These are phyloP conservation scores for Mortierella sp. DNA, from an alignment of 371 early-diverging fungal genomes.

Conservation along the genomic window DNA sequence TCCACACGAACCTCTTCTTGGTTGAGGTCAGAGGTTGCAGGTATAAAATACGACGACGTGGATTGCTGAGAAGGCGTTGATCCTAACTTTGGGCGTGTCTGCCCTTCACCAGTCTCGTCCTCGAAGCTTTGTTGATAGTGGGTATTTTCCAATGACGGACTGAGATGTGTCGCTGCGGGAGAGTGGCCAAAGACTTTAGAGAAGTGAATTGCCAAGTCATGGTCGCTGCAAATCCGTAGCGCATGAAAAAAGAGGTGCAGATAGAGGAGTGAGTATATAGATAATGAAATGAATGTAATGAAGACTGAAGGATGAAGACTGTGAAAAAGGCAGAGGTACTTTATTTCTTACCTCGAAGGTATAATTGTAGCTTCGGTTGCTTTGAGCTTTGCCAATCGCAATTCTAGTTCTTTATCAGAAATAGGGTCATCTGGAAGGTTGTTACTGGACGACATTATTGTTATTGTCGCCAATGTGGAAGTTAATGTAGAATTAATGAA, in stretches of 20 bases:
- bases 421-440: background rate
- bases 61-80: conserved; percentile 6
- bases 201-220: conserved; percentile 39
- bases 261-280: background rate
- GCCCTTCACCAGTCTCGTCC: background rate
- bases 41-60: conserved; percentile 36
- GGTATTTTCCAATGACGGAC: conserved; percentile 15
- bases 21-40: conserved; percentile 14
- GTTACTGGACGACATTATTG: conserved; percentile 12
- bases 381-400: conserved; percentile 40
- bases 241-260: background rate
- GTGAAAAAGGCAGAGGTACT: background rate
- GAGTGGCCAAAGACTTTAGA: conserved; percentile 55
- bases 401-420: conserved; percentile 38
- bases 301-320: background rate
- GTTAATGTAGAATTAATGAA: background rate
- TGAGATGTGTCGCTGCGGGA: conserved; percentile 37
- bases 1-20: background rate
- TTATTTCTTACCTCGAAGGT: conserved; percentile 21
- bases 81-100: background rate
- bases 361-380: conserved; percentile 9
- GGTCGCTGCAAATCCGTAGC: conserved; percentile 20
- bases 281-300: background rate
- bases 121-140: conserved; percentile 1
- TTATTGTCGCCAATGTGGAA: background rate